A percentile compares a stretch with the other conserved stretches of the same genome.
Conservation (phyloP, 768 basidiomycete genomes). For the Russula vinacea region DNA sequence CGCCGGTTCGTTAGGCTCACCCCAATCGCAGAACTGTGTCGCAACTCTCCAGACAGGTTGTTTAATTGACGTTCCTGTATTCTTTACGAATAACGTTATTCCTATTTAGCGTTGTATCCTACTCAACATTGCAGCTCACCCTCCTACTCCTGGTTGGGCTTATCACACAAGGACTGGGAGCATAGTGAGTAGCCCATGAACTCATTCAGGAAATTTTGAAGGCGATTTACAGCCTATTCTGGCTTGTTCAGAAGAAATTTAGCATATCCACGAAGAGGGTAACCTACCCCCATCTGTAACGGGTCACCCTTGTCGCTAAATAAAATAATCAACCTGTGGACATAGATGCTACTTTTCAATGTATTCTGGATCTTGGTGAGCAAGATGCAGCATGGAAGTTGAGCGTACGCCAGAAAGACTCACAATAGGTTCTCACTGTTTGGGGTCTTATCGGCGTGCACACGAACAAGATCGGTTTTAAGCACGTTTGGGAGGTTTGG, state of each 20-base stretch:
- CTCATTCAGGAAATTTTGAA: neutral
- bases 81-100: neutral
- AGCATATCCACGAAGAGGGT: conserved; percentile 63
- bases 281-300: conserved; percentile 24
- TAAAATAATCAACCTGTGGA: neutral
- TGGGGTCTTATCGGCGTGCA: conserved; percentile 81
- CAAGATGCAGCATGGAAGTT: neutral
- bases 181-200: conserved; percentile 49
- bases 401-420: neutral
- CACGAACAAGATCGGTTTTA: conserved; percentile 72
- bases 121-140: conserved; percentile 69
- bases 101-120: conserved; percentile 54
- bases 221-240: conserved; percentile 48
- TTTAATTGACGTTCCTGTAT: neutral
- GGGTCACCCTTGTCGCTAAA: neutral
- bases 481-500: conserved; percentile 83
- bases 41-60: conserved; percentile 65
- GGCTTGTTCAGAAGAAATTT: conserved; percentile 65
- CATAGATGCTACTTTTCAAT: conserved; percentile 68
- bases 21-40: conserved; percentile 52
- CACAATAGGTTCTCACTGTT: conserved; percentile 52
- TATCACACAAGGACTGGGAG: conserved; percentile 59
- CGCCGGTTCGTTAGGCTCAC: conserved; percentile 9
- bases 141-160: conserved; percentile 65
- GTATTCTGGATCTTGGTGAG: conserved; percentile 67